These are phyloP conservation scores for Exophiala lecanii-corni DNA, from an alignment of 2,329 filamentous ascomycete genomes.

Conservation along the genomic window DNA sequence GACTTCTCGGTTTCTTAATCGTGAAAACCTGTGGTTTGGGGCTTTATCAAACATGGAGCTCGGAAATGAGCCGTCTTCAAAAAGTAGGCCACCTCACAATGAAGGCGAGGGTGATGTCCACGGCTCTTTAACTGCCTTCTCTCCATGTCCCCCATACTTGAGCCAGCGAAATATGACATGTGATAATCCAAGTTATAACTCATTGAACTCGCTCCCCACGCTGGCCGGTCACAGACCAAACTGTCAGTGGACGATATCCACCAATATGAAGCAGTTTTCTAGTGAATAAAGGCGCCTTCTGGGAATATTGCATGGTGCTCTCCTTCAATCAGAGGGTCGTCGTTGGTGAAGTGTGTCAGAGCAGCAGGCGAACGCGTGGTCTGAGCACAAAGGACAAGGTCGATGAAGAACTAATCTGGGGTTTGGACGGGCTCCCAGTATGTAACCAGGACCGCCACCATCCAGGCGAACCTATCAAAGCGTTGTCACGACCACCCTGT, in stretches of 20 bases:
- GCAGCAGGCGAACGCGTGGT: background rate
- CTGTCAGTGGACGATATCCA: conserved; percentile 4
- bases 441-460: background rate
- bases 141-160: background rate
- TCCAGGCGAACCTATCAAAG: background rate
- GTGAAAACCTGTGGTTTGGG: conserved; percentile 5
- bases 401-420: background rate
- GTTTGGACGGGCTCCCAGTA: background rate
- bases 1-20: conserved; percentile 2
- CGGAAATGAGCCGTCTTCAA: background rate
- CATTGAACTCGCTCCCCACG: background rate
- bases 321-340: background rate
- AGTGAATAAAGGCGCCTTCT: background rate
- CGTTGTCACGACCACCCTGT: background rate
- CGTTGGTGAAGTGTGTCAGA: background rate
- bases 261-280: background rate
- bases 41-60: conserved; percentile 6
- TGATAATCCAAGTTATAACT: background rate
- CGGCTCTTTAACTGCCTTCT: background rate
- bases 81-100: background rate
- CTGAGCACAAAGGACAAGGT: background rate
- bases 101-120: background rate
- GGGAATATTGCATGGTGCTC: background rate
- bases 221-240: background rate
- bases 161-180: background rate